phyloP scores from a whole-genome alignment of 75 land plant genomes.

The Chamaecyparis obtusa region DNA sequence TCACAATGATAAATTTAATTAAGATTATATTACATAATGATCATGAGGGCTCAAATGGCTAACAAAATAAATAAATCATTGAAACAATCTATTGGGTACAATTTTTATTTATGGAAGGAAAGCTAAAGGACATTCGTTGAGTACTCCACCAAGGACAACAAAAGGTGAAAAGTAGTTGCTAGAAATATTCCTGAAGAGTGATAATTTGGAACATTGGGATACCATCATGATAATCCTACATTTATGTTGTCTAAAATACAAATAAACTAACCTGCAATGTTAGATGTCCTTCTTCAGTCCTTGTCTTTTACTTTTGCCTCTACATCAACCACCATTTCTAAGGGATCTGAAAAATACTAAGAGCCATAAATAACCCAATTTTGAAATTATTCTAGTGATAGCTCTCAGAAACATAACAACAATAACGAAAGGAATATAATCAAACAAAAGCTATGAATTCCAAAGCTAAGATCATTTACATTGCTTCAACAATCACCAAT shows the following conservation, averaged over 20 bases:
- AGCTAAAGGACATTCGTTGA: neutral
- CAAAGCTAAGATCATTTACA: neutral
- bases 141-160: neutral
- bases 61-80: neutral
- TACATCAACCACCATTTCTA: conserved; percentile 66
- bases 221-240: neutral
- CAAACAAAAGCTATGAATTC: neutral
- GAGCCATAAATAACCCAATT: neutral
- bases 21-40: neutral
- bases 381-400: neutral
- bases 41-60: neutral
- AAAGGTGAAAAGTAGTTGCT: neutral
- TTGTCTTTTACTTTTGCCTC: conserved; percentile 78
- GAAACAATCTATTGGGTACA: neutral
- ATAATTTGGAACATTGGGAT: neutral
- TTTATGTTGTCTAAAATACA: neutral
- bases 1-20: neutral
- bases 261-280: neutral
- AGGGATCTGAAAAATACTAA: conserved; percentile 29
- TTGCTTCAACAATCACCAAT: neutral
- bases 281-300: conserved; percentile 24
- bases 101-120: neutral
- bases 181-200: neutral
- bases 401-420: neutral
- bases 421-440: neutral